Evolutionary conservation across 2,329 filamentous ascomycete genomes (phyloP).

Genomic region (Coleophoma cylindrospora): DNA sequence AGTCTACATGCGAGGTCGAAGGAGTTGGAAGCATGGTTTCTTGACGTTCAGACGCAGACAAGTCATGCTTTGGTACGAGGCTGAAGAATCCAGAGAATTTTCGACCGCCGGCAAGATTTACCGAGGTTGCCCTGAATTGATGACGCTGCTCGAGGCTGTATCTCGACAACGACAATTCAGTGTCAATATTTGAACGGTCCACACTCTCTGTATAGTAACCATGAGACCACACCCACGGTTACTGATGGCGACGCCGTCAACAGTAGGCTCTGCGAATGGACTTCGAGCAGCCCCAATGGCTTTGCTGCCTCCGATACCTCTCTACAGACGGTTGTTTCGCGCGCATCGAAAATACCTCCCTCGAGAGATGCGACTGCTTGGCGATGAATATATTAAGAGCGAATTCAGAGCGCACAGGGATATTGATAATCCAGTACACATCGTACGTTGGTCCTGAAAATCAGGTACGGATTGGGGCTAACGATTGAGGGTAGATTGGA

Average conservation of each 20-base stretch:
- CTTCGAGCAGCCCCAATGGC: slow-evolving; percentile 22
- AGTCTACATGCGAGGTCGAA: slow-evolving; percentile 85
- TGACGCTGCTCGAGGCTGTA: not conserved
- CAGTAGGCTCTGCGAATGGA: slow-evolving; percentile 13
- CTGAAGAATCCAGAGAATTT: slow-evolving; percentile 5
- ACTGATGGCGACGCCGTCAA: slow-evolving; percentile 18
- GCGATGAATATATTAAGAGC: slow-evolving; percentile 88
- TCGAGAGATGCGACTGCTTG: slow-evolving; percentile 70
- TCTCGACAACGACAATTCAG: not conserved
- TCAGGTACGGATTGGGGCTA: not conserved
- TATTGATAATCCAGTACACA: slow-evolving; percentile 86
- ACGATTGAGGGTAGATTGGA: slow-evolving; percentile 59
- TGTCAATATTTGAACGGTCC: not conserved
- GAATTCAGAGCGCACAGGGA: slow-evolving; percentile 83
- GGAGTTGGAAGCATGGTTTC: slow-evolving; percentile 81
- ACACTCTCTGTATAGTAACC: not conserved
- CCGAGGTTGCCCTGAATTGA: not conserved
- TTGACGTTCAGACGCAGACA: not conserved
- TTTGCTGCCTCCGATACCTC: slow-evolving; percentile 50
- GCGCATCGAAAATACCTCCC: slow-evolving; percentile 78
- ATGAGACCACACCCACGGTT: slow-evolving; percentile 19
- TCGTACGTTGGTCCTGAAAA: slow-evolving; percentile 50
- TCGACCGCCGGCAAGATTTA: not conserved
- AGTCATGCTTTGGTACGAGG: not conserved
- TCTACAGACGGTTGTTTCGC: slow-evolving; percentile 84